Evolutionary conservation across 768 basidiomycete species (phyloP), one percentile per base, ranked within the genome.

Genomic region (Boletellus ananas): DNA sequence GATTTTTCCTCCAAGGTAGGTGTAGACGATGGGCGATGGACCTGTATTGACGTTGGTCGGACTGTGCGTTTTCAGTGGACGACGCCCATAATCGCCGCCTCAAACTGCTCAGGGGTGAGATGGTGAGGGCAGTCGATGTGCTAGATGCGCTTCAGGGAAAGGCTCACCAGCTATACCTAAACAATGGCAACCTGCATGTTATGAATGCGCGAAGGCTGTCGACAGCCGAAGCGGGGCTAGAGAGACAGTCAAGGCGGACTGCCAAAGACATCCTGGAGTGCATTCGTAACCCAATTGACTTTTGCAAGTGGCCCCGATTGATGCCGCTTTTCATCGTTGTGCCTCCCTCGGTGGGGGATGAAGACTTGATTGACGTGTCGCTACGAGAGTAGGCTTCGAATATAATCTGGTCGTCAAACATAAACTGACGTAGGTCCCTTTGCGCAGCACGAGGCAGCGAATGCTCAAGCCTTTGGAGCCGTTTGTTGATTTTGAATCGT

Each of bases 1-100:
- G 67, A 2, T 72, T 70, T 52, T 68, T 69, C 36, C 39, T 69
- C 6, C 66, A 69, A 55, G 57, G 70, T 59, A 31, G 10, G 61
- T 52, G 0, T n/a, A 4, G 16, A 29, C n/a, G 4, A 17, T 29
- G n/a, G 35, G n/a, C 6, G 18, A 10, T n/a, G 13, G 17, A 18
- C 8, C 8, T 21, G 14, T 31, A 8, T n/a, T 54, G 35, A 54
- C 21, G 14, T 21, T 4, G 3, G 12, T 13, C 25, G 27, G 18
- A 33, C 20, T 17, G 21, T 5, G 12, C 16, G 5, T 21, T 20
- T 18, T 38, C 47, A 69, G 68, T 55, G 48, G 68, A 70, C 29
- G 57, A 60, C 25, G 60, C 63, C 17, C 64, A 70, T 44, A 64
- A 58, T 34, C 54, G 49, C 11, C 70, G 70, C n/a, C 42, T 69